Base-by-base conservation (phyloP, 2,329 filamentous ascomycete genomes). In the Cryphonectria radicalis region DNA sequence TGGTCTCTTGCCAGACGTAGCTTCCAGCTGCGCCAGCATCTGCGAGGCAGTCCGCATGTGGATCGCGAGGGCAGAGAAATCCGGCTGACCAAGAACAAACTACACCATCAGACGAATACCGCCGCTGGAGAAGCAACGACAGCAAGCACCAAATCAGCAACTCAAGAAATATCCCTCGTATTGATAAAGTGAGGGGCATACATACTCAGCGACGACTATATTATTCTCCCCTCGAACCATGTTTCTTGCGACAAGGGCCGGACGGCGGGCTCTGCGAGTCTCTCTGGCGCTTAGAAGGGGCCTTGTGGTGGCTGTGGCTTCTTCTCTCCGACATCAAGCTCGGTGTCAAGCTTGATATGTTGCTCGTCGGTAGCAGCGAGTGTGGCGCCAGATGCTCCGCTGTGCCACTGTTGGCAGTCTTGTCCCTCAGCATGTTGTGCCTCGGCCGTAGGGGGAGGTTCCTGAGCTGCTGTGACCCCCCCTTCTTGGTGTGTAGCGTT, bases 11-110 rank as follows among this genome's bases (percentile, higher is more conserved):
- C 92, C 91, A 74, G 91, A 91, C 32, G 92, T 95, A 1, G 92
- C 89, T 72, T 96, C 93, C 13, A 96, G 85, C 77, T 96, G 93
- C 19, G 93, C 92, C 60, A 96, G 84, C 93, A 96, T 96, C 79
- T 95, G 92, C 19, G 93, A 93, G 4, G 93, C 93, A 4, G 93
- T 94, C 28, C 93, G 89, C 93, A 96, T 96, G 79, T 96, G 93
- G 17, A 93, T 95, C 17, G 93, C 93, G 43, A 96, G 82, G 3
- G 93, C 93, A 14, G 92, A 93, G 75, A 95, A 92, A 77, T 96
- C 93, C 1, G 92, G 91, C 78, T 94, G 92, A 91, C n/a, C n/a
- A n/a, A n/a, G n/a, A n/a, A n/a, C n/a, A n/a, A n/a, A n/a, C n/a
- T n/a, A n/a, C n/a, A n/a, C n/a, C n/a, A n/a, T n/a, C n/a, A n/a